Base-by-base conservation (phyloP, 2,329 filamentous ascomycete genomes). In the Cladosporium sp. region DNA sequence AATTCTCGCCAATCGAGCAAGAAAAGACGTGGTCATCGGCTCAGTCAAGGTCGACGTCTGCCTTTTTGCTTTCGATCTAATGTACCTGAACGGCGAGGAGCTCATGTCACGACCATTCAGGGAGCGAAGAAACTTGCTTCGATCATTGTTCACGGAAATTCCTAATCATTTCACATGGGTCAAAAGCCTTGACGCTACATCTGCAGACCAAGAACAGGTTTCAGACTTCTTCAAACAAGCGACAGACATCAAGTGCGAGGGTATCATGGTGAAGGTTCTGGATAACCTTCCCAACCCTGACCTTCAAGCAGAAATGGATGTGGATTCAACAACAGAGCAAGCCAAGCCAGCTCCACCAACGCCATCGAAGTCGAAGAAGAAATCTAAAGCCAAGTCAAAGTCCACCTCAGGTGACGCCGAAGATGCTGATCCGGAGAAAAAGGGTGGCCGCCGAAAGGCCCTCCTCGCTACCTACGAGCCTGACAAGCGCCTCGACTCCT, bases 181-280 rank as follows among this genome's bases (percentile, higher is more conserved):
- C 7, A 88, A 87, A 61, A 95, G 80, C 61, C 66, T 86, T 1
- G 92, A 97, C 64, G 90, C 90, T 0, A 95, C 88, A 2, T 93
- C 89, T 0, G 78, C 82, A n/a, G 90, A 97, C 57, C 88, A 87
- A 0, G 93, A 97, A 57, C 67, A 72, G 0, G 86, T 97, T 0
- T 79, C 93, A 4, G 85, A 88, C 1, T 99, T 97, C 67, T 97
- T 97, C 78, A 93, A 95, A 60, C 79, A 82, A 30, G 92, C 93
- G 0, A 85, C 82, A 0, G 86, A 92, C 27, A 79, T 75, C 58
- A 97, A 96, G 67, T 99, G 93, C 65, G 93, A 99, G 71, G 93
- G 93, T 1, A 95, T 99, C 61, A 99, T 99, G 92, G 92, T 96
- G 53, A 99, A 99, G 66, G 86, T 96, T 2, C 75, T 99, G 9